Percentiles rank a stretch among this genome's conserved stretches.
Evolutionary conservation across 2,329 filamentous ascomycete genomes (phyloP).

Genomic region (Cladobotryum protrusum): DNA sequence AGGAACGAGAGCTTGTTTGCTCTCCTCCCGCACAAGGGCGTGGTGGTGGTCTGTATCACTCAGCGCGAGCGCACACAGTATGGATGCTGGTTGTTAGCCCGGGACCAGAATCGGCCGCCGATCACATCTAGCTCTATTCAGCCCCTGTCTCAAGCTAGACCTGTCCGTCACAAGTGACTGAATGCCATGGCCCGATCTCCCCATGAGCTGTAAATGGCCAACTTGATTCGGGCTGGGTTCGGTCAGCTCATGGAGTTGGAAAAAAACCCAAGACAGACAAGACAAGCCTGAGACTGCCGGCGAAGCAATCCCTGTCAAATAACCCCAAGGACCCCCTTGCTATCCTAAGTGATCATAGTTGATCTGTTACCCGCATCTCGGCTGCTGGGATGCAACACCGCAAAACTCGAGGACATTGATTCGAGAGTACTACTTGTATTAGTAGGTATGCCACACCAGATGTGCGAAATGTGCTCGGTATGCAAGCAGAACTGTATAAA

Average conservation of each 20-base stretch:
- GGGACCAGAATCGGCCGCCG: neutral
- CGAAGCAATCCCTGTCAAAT: too few relatives aligned
- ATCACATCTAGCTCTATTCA: neutral
- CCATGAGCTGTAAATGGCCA: neutral
- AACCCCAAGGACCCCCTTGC: too few relatives aligned
- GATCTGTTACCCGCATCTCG: neutral
- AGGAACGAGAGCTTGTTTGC: neutral
- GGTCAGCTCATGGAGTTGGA: too few relatives aligned
- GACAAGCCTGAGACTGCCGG: constrained; percentile 1
- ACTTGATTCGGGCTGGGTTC: neutral
- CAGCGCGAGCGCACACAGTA: too few relatives aligned
- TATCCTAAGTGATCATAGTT: too few relatives aligned
- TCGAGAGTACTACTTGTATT: too few relatives aligned
- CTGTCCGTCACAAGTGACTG: neutral
- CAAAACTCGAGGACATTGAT: too few relatives aligned
- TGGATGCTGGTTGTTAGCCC: neutral
- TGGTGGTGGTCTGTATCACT: neutral
- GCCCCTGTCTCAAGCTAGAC: neutral
- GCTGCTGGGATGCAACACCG: too few relatives aligned
- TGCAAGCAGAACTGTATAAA: too few relatives aligned
- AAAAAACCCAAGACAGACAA: neutral
- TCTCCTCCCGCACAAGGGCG: neutral
- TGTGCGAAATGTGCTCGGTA: too few relatives aligned
- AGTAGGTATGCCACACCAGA: too few relatives aligned
- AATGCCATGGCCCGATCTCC: too few relatives aligned